phyloP scores from a whole-genome alignment of 495 filamentous ascomycete species.

The Annulohypoxylon maeteangense region DNA sequence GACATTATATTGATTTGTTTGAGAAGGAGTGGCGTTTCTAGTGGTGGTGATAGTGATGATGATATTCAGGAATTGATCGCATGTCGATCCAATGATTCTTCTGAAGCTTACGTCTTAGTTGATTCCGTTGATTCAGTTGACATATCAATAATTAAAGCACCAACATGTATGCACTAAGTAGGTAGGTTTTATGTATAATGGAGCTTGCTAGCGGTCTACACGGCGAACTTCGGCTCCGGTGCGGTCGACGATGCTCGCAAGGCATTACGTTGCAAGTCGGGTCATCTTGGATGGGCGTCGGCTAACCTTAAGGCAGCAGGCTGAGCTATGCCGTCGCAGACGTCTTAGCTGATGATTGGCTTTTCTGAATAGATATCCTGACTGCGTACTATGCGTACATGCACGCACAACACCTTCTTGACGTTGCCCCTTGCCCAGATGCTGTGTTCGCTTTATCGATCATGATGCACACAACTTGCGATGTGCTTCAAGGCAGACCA shows the following conservation, averaged over 20 bases:
- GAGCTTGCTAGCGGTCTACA: conserved; percentile 18
- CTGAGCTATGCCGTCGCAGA: conserved; percentile 21
- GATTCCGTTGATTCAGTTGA: too few relatives aligned
- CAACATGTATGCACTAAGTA: too few relatives aligned
- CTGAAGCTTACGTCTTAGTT: background rate
- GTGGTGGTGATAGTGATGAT: background rate
- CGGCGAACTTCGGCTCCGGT: conserved; percentile 26
- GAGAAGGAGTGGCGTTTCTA: background rate
- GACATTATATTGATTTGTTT: background rate
- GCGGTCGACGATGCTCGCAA: conserved; percentile 20
- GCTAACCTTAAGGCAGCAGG: conserved; percentile 24
- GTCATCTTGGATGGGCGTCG: conserved; percentile 4
- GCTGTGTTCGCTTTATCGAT: conserved; percentile 20
- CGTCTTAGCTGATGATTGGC: conserved; percentile 27
- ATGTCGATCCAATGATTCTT: conserved; percentile 38
- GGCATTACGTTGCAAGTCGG: conserved; percentile 16
- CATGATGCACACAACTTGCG: conserved; percentile 35
- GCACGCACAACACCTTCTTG: conserved; percentile 28
- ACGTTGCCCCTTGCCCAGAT: background rate
- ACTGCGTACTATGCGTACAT: conserved; percentile 13
- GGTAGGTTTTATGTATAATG: background rate
- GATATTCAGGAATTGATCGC: conserved; percentile 22
- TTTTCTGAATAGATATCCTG: conserved; percentile 10
- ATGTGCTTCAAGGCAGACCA: conserved; percentile 16
- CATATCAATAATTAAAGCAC: background rate